These are phyloP conservation scores for Craterostigma plantagineum DNA, from an alignment of 257 asterid genomes.

Conservation along the genomic window DNA sequence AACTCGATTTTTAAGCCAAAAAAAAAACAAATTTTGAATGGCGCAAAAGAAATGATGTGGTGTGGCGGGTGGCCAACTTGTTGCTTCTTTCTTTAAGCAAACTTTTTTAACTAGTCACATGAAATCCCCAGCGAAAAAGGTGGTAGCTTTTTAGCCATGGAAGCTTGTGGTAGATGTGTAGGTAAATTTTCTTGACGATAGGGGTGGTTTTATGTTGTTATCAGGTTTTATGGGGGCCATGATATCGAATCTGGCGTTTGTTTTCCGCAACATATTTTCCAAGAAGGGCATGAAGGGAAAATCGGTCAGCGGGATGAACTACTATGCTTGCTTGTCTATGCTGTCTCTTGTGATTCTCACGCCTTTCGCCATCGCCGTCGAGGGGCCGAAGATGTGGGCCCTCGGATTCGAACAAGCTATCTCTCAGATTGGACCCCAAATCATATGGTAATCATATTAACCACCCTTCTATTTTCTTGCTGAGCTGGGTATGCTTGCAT, in stretches of 20 bases:
- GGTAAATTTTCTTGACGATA: too few species aligned
- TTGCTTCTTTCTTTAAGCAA: slow-evolving; percentile 1
- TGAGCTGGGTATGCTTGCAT: too few species aligned
- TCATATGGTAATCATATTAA: slow-evolving; percentile 36
- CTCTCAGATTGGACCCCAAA: slow-evolving; percentile 74
- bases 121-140: slow-evolving; percentile 9
- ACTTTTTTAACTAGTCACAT: not conserved
- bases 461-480: slow-evolving; percentile 17
- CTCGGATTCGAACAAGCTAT: slow-evolving; percentile 49
- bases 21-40: too few species aligned
- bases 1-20: too few species aligned
- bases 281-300: slow-evolving; percentile 98
- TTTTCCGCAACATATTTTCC: slow-evolving; percentile 86
- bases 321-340: slow-evolving; percentile 82
- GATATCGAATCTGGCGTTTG: slow-evolving; percentile 95
- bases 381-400: slow-evolving; percentile 94
- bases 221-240: slow-evolving; percentile 99
- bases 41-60: too few species aligned
- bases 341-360: slow-evolving; percentile 75
- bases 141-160: not conserved
- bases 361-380: slow-evolving; percentile 93
- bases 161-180: too few species aligned
- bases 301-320: slow-evolving; percentile 93
- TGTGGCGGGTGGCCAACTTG: slow-evolving; percentile 4
- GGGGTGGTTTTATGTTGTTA: slow-evolving; percentile 13